Evolutionary conservation across 1,284 basidiomycete species (phyloP).

Genomic region (Coriolopsis trogii): DNA sequence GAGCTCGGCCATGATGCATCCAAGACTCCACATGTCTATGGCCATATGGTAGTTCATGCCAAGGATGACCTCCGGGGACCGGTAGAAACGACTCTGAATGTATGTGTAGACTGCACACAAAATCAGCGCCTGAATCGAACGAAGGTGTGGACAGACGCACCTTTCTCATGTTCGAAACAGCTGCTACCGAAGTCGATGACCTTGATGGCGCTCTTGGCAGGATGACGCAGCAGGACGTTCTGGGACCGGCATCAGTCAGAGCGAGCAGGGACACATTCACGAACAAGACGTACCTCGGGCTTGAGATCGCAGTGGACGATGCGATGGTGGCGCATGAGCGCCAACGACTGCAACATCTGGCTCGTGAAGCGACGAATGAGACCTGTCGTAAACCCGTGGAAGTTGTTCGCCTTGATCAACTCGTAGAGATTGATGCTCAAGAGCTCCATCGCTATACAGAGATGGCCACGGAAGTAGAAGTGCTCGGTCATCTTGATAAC

Average conservation of each 20-base stretch:
- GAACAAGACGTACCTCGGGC: constrained; percentile 75
- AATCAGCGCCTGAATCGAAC: constrained; percentile 16
- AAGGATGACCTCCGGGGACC: constrained; percentile 92
- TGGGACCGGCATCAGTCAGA: constrained; percentile 36
- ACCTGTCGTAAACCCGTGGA: constrained; percentile 93
- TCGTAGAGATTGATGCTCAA: constrained; percentile 99
- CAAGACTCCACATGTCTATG: constrained; percentile 98
- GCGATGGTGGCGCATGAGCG: constrained; percentile 93
- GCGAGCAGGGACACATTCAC: neutral
- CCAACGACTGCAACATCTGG: constrained; percentile 92
- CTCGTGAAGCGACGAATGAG: constrained; percentile 96
- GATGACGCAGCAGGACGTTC: constrained; percentile 96
- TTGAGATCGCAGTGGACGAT: constrained; percentile 99
- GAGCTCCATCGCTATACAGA: constrained; percentile 98
- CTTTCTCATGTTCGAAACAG: constrained; percentile 98
- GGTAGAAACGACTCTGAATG: constrained; percentile 96
- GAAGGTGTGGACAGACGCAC: constrained; percentile 50
- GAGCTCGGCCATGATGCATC: constrained; percentile 96
- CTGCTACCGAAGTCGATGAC: constrained; percentile 99
- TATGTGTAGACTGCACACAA: constrained; percentile 85
- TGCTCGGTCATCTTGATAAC: constrained; percentile 99
- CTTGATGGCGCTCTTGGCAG: constrained; percentile 95
- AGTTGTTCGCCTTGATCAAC: constrained; percentile 98
- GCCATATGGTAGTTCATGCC: constrained; percentile 96
- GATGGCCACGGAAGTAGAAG: constrained; percentile 97